These are phyloP conservation scores for Bryoglossum gracile DNA, from an alignment of 495 filamentous ascomycete species.

Conservation along the genomic window DNA sequence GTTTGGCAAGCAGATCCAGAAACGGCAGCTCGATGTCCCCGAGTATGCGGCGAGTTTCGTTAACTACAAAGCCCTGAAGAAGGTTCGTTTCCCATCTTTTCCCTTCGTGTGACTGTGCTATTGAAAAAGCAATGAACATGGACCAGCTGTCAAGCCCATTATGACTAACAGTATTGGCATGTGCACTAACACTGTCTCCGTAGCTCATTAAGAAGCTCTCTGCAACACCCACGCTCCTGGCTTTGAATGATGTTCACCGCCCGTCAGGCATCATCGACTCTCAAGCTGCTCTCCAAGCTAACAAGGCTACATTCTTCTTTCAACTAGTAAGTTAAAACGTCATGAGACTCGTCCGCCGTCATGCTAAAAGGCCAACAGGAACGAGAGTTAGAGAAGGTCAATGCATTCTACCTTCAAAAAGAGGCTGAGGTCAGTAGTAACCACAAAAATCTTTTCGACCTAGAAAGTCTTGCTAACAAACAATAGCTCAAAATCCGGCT, in stretches of 20 bases:
- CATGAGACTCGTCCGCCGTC: neutral
- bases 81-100: conserved; percentile 50
- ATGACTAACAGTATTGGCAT: conserved; percentile 16
- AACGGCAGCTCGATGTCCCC: conserved; percentile 94
- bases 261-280: conserved; percentile 51
- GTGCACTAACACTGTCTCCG: conserved; percentile 18
- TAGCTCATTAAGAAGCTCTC: conserved; percentile 98
- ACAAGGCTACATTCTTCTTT: conserved; percentile 98
- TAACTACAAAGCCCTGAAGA: conserved; percentile 98
- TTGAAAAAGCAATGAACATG: conserved; percentile 12
- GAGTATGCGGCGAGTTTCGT: conserved; percentile 99
- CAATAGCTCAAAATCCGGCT: conserved; percentile 82
- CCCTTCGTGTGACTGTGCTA: too few relatives aligned
- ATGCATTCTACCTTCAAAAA: conserved; percentile 94
- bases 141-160: neutral
- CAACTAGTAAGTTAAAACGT: conserved; percentile 60
- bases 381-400: conserved; percentile 96
- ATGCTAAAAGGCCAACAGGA: conserved; percentile 50
- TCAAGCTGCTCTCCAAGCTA: conserved; percentile 90
- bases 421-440: conserved; percentile 87
- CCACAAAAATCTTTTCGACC: too few relatives aligned
- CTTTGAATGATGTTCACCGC: conserved; percentile 55
- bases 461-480: too few relatives aligned
- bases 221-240: conserved; percentile 73
- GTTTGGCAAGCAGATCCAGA: conserved; percentile 99